phyloP scores from a whole-genome alignment of 352 stramenopile genomes.

The Globisporangium emineosum region DNA sequence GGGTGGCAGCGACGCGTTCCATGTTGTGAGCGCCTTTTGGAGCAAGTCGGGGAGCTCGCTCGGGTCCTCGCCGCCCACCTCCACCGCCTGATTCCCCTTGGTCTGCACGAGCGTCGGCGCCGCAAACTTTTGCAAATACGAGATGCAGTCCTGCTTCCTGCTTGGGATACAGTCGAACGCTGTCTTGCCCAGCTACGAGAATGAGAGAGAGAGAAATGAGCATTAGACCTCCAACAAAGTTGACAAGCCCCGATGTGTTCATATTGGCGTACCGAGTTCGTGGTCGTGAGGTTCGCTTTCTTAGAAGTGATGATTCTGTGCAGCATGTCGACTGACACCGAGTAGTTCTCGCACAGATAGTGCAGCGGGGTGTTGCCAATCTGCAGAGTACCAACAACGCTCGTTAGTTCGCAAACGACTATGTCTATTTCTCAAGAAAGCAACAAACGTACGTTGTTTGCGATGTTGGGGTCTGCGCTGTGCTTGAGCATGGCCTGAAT shows the following conservation, averaged over 20 bases:
- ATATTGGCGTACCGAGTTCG: conserved; percentile 47
- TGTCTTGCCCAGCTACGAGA: conserved; percentile 50
- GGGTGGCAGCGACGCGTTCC: conserved; percentile 72
- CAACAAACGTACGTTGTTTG: conserved; percentile 56
- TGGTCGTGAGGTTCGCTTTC: conserved; percentile 57
- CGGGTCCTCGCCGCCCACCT: conserved; percentile 63
- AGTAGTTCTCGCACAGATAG: conserved; percentile 69
- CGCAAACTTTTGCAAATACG: conserved; percentile 50
- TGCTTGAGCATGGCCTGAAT: conserved; percentile 48
- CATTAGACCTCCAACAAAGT: not conserved
- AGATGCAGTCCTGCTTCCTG: conserved; percentile 58
- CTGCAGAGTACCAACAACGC: conserved; percentile 22
- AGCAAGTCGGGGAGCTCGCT: conserved; percentile 49
- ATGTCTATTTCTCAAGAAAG: too few relatives aligned
- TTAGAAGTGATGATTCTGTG: conserved; percentile 54
- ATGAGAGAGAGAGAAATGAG: not conserved
- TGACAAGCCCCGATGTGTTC: not conserved
- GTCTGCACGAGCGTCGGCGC: conserved; percentile 22
- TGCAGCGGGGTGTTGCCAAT: conserved; percentile 76
- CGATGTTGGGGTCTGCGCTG: conserved; percentile 65
- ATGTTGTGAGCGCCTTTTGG: conserved; percentile 36
- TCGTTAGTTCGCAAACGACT: too few relatives aligned
- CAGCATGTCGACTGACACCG: conserved; percentile 53
- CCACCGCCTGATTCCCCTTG: conserved; percentile 12
- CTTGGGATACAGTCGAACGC: conserved; percentile 59